Conservation (phyloP, 2,329 filamentous ascomycete genomes). For the Fusarium newnesense region DNA sequence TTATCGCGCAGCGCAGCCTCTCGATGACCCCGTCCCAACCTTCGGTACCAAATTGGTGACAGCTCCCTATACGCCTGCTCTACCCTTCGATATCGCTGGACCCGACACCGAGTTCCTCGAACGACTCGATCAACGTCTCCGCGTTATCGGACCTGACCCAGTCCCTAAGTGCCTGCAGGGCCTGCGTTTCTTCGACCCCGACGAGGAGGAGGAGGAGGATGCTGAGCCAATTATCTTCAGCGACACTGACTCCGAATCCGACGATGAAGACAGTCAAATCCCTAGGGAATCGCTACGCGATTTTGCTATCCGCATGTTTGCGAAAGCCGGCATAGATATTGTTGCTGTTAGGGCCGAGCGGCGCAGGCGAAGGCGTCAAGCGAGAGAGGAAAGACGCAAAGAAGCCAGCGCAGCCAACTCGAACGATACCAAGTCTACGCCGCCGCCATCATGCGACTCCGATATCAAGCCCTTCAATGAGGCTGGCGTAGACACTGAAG, state of each 20-base stretch:
- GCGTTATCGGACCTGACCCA: not conserved
- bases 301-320: too few relatives aligned
- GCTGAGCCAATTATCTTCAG: too few relatives aligned
- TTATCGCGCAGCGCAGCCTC: not conserved
- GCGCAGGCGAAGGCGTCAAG: not conserved
- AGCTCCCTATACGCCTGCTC: not conserved
- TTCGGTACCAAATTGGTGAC: not conserved
- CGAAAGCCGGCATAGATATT: too few relatives aligned
- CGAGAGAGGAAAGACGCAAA: too few relatives aligned
- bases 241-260: not conserved
- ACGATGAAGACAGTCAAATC: too few relatives aligned
- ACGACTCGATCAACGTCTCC: not conserved
- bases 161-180: not conserved
- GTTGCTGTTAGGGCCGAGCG: too few relatives aligned
- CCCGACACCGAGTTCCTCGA: not conserved
- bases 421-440: too few relatives aligned
- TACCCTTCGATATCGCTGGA: not conserved
- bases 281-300: too few relatives aligned
- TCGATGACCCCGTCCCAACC: not conserved
- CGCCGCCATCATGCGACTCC: too few relatives aligned
- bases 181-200: not conserved
- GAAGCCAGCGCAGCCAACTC: too few relatives aligned
- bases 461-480: too few relatives aligned
- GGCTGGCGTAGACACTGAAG: too few relatives aligned
- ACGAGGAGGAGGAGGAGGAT: not conserved